Evolutionary conservation across 1,139 yeast genomes (phyloP).

Genomic region (Geotrichum aggregatum): DNA sequence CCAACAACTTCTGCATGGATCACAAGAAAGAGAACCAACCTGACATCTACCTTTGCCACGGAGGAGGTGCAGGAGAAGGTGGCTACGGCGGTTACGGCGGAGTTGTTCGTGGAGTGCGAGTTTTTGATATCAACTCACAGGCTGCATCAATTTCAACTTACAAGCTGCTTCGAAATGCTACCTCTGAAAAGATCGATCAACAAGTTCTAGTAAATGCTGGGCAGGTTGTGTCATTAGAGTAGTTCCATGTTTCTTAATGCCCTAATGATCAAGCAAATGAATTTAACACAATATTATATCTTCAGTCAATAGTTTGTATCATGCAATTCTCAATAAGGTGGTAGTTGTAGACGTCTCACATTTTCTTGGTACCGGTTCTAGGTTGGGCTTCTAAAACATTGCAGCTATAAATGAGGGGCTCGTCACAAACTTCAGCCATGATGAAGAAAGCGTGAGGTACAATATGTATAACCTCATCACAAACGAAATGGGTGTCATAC

Average conservation of each 20-base stretch:
- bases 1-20: slow-evolving; percentile 79
- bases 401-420: too few relatives aligned
- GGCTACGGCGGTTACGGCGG: slow-evolving; percentile 93
- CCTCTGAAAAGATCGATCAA: slow-evolving; percentile 50
- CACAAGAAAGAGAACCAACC: slow-evolving; percentile 41
- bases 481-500: too few relatives aligned
- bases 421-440: too few relatives aligned
- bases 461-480: too few relatives aligned
- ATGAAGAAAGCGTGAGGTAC: too few relatives aligned
- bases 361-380: too few relatives aligned
- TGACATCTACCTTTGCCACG: slow-evolving; percentile 81
- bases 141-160: slow-evolving; percentile 58
- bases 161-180: slow-evolving; percentile 52
- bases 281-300: too few relatives aligned
- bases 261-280: neutral
- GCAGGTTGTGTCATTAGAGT: slow-evolving; percentile 18
- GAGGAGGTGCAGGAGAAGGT: slow-evolving; percentile 91
- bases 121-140: slow-evolving; percentile 60
- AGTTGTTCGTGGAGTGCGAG: slow-evolving; percentile 66
- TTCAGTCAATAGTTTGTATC: too few relatives aligned
- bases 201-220: slow-evolving; percentile 57
- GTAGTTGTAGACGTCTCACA: too few relatives aligned
- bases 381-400: too few relatives aligned
- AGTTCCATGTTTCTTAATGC: neutral
- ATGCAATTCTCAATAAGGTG: too few relatives aligned